Conservation (phyloP, 1,139 yeast species). For the Taphrina confusa region DNA sequence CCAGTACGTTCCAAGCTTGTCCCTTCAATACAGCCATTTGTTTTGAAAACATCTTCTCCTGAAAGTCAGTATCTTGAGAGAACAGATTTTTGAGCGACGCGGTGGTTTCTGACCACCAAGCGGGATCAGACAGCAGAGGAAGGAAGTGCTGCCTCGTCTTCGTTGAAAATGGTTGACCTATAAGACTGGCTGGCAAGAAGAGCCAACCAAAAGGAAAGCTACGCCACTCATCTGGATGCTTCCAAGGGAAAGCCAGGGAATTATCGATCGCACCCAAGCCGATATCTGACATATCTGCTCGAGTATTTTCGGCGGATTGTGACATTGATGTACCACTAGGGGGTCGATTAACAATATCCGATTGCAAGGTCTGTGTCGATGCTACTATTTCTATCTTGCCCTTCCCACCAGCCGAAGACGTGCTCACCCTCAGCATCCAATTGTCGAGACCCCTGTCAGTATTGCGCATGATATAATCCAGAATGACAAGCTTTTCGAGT, state of each 20-base stretch:
- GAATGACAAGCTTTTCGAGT: slow-evolving; percentile 66
- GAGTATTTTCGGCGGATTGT: background rate
- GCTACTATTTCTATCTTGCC: slow-evolving; percentile 29
- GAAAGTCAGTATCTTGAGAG: slow-evolving; percentile 61
- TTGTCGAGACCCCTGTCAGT: slow-evolving; percentile 76
- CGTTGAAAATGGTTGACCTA: slow-evolving; percentile 68
- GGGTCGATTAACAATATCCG: slow-evolving; percentile 1
- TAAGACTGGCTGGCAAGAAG: slow-evolving; percentile 62
- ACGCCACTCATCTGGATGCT: slow-evolving; percentile 80
- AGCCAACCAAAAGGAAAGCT: slow-evolving; percentile 82
- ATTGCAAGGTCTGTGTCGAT: slow-evolving; percentile 10
- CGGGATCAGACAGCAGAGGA: slow-evolving; percentile 59
- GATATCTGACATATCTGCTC: slow-evolving; percentile 42
- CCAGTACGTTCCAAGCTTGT: slow-evolving; percentile 75
- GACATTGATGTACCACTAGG: slow-evolving; percentile 33
- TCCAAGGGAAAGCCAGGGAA: slow-evolving; percentile 78
- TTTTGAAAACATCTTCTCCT: slow-evolving; percentile 64
- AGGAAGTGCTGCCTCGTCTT: slow-evolving; percentile 61
- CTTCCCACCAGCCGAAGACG: slow-evolving; percentile 4
- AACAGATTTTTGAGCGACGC: slow-evolving; percentile 54
- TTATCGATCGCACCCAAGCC: slow-evolving; percentile 74
- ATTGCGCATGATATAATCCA: slow-evolving; percentile 72
- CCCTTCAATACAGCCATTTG: slow-evolving; percentile 76
- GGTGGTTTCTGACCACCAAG: slow-evolving; percentile 72
- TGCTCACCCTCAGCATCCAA: slow-evolving; percentile 67